Base-by-base conservation (phyloP, 2,329 filamentous ascomycete species). In the Botrytis porri region DNA sequence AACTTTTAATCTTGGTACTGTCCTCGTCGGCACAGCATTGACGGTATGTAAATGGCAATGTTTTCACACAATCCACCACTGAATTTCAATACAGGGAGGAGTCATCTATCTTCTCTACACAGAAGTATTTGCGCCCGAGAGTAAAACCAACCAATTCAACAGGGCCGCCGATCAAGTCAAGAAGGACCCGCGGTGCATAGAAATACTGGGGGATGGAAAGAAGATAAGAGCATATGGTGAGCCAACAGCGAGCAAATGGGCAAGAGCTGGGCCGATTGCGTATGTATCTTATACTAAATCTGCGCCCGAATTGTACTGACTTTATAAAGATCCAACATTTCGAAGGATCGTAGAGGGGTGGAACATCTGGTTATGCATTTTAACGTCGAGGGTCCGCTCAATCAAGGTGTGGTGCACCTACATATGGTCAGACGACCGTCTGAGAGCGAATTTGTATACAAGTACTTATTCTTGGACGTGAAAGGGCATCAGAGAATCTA, bases 351-450 rank as follows among this genome's bases (percentile, higher is more conserved):
- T 18, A 86, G 89, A 75, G 95, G 95, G 7, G 90, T 90, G 32
- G 91, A 97, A 75, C 94, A 98, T 81, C 81, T 98, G 75, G 84
- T 89, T 75, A 94, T 98, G 88, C 90, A 94, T 77, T 98, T 98
- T 81, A 90, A 96, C 80, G 92, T 97, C 57, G 90, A 95, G 80
- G 95, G 95, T 0, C 91, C 93, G 3, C 84, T 88, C 48, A 92
- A 91, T 71, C 87, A 87, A 39, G 95, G 95, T 22, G 85, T 90
- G 0, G 94, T 94, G 10, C 86, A 90, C 76, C 84, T 97, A 71
- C 94, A 98, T 81, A 89, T 97, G 87, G 87, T 91, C 64, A 93
- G 90, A 81, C 85, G 85, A 51, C 85, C 87, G 2, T 86, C 90
- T 54, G 83, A 85, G 69, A 90, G 93, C 59, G 89, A 94, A 78